Base-by-base conservation (phyloP, 495 filamentous ascomycete species). In the Bacidia rubella region DNA sequence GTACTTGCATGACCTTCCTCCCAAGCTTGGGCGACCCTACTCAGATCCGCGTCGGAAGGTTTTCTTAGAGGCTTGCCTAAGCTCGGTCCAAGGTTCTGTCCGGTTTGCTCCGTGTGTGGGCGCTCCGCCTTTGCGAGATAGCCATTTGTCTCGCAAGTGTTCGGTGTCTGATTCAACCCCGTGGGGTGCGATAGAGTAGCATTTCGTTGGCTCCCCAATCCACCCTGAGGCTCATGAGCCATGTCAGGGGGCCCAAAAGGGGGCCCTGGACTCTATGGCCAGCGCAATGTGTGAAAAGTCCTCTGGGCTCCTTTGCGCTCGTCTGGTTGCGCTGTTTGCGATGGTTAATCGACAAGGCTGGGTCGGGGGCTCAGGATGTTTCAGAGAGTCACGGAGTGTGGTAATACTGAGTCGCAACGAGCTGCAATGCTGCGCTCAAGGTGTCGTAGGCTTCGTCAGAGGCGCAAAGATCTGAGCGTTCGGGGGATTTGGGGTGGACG, bases 211-310 rank as follows among this genome's bases (percentile, higher is more conserved):
- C 39, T 56, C 35, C 53, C 48, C 40, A 57, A 41, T 44, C 52
- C 41, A 46, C 41, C 22, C 49, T 57, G 54, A 54, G 52, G 27
- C 19, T 62, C 57, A 57, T 54, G 49, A 54, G 60, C 60, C 60
- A 62, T 44, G 17, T 17, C 41, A 17, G 20, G 12, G 32, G 41
- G 41, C 41, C 41, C 41, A 44, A 22, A 9, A 17, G 7, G 17
- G 41, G 41, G 41, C 41, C 41, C 41, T 5, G 19, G 7, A 5
- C 41, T 44, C 9, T 9, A 9, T 17, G 7, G 19, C 17, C 41
- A 44, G 17, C 41, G 9, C 41, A 44, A 44, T 44, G 15, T 44
- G 19, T n/a, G 12, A n/a, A 22, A 9, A 20, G 5, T 17, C 15
- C 9, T 22, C 41, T 17, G 19, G 29, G 20, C 9, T 27, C 24